These are phyloP conservation scores for Pseudogymnoascus sp. DNA, from an alignment of 2,329 filamentous ascomycete species.

Conservation along the genomic window DNA sequence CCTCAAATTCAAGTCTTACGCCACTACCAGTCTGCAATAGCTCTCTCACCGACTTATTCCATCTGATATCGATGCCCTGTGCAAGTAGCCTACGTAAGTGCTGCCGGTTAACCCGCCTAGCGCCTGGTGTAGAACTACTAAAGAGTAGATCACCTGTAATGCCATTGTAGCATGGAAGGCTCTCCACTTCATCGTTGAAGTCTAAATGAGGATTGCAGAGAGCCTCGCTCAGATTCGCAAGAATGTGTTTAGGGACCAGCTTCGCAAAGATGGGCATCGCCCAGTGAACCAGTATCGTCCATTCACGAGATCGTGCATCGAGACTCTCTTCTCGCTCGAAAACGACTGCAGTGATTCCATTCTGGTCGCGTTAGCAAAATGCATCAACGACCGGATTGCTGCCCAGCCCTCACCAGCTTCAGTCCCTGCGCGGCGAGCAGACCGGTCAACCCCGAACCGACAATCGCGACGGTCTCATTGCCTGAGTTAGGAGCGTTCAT, in stretches of 20 bases:
- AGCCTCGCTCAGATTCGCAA: constrained; percentile 24
- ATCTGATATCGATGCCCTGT: constrained; percentile 27
- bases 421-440: constrained; percentile 31
- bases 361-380: constrained; percentile 17
- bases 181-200: constrained; percentile 26
- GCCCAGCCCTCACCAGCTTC: constrained; percentile 21
- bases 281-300: constrained; percentile 35
- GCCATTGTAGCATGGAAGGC: constrained; percentile 28
- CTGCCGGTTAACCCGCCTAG: constrained; percentile 29
- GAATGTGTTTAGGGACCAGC: constrained; percentile 28
- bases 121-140: constrained; percentile 26
- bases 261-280: constrained; percentile 29
- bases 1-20: constrained; percentile 23
- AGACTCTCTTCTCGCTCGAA: constrained; percentile 27
- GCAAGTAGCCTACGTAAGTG: constrained; percentile 28
- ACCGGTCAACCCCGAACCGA: constrained; percentile 33
- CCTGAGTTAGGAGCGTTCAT: not conserved
- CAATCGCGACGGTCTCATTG: constrained; percentile 23
- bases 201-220: constrained; percentile 30
- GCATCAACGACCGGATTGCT: constrained; percentile 3
- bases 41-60: constrained; percentile 21
- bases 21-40: constrained; percentile 10
- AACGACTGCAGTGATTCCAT: constrained; percentile 27
- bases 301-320: constrained; percentile 28
- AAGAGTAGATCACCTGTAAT: constrained; percentile 31